phyloP scores from a whole-genome alignment of 805 yeast species.

The Candida caryicola region DNA sequence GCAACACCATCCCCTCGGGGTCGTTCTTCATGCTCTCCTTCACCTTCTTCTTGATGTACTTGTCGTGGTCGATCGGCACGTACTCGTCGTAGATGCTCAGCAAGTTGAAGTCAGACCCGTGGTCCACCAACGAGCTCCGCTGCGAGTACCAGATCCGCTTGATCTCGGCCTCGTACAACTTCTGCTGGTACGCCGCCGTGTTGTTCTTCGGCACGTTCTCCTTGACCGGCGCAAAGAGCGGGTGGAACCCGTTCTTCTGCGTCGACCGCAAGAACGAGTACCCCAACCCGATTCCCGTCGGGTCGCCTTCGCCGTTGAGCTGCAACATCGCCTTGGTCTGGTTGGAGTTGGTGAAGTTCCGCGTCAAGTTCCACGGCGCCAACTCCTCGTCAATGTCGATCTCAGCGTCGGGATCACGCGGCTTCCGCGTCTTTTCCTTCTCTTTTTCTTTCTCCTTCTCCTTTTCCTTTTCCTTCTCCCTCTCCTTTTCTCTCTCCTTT shows the following conservation, averaged over 20 bases:
- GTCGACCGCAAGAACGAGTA: slow-evolving; percentile 86
- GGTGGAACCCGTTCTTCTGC: slow-evolving; percentile 87
- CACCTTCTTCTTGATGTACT: slow-evolving; percentile 31
- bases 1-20: slow-evolving; percentile 22
- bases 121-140: slow-evolving; percentile 49
- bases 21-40: slow-evolving; percentile 34
- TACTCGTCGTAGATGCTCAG: slow-evolving; percentile 37
- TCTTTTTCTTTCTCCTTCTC: slow-evolving; percentile 19
- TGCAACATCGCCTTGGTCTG: slow-evolving; percentile 97
- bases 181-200: slow-evolving; percentile 64
- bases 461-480: slow-evolving; percentile 16
- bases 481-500: slow-evolving; percentile 21
- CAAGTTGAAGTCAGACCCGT: slow-evolving; percentile 37
- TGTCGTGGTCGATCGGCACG: slow-evolving; percentile 32
- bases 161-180: slow-evolving; percentile 88
- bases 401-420: slow-evolving; percentile 36
- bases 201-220: slow-evolving; percentile 39
- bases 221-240: slow-evolving; percentile 33
- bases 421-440: slow-evolving; percentile 24
- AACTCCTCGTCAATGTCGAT: slow-evolving; percentile 76
- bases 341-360: slow-evolving; percentile 88
- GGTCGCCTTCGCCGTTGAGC: slow-evolving; percentile 92
- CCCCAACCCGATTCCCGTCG: slow-evolving; percentile 86
- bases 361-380: slow-evolving; percentile 92
- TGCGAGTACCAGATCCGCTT: slow-evolving; percentile 88